phyloP scores from a whole-genome alignment of 345 rosid genomes.

The Pugionium cornutum region DNA sequence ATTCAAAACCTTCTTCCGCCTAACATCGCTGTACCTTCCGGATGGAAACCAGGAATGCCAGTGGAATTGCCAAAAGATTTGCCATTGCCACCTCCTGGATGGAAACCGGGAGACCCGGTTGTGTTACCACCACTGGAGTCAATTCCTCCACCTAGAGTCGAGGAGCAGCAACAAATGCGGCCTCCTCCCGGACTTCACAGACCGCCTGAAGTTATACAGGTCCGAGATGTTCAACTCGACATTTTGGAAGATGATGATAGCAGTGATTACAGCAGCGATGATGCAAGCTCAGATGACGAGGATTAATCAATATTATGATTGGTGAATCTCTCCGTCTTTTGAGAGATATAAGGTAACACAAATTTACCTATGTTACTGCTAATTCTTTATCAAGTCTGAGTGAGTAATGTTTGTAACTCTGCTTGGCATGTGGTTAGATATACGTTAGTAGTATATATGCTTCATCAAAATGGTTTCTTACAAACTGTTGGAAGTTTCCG shows the following conservation, averaged over 20 bases:
- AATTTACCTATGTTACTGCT: conserved; percentile 16
- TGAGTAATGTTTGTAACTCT: background rate
- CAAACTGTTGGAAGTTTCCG: background rate
- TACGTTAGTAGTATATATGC: background rate
- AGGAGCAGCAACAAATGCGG: conserved; percentile 48
- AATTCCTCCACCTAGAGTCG: conserved; percentile 49
- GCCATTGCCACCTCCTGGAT: conserved; percentile 82
- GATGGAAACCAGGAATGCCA: conserved; percentile 98
- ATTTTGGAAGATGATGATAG: conserved; percentile 72
- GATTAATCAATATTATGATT: conserved; percentile 29
- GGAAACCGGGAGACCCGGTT: conserved; percentile 92
- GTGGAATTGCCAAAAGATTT: conserved; percentile 72
- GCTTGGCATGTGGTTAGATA: conserved; percentile 4
- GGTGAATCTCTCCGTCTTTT: background rate
- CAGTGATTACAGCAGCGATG: conserved; percentile 61
- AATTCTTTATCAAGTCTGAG: background rate
- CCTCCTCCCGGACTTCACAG: conserved; percentile 60
- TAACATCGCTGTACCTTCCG: conserved; percentile 65
- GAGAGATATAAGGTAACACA: conserved; percentile 1
- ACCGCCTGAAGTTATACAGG: conserved; percentile 73
- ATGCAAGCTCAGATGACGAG: conserved; percentile 48
- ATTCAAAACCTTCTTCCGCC: conserved; percentile 66
- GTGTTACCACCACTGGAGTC: conserved; percentile 70
- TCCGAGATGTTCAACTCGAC: conserved; percentile 82
- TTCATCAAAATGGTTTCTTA: conserved; percentile 6